phyloP scores from a whole-genome alignment of 1,139 yeast genomes.

The Martiniozyma asiatica region DNA sequence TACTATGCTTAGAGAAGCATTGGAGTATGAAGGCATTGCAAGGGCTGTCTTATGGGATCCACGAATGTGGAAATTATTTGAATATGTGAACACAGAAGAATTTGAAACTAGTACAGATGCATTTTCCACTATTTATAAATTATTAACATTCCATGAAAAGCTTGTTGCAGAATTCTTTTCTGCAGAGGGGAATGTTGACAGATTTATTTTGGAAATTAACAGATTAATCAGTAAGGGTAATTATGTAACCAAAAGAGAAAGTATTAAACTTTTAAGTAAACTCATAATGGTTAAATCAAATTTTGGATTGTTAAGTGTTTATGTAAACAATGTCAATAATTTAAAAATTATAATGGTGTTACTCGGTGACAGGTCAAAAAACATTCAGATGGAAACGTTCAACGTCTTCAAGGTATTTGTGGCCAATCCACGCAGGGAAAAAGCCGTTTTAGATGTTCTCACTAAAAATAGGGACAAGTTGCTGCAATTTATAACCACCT shows the following conservation, averaged over 20 bases:
- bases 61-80: conserved; percentile 72
- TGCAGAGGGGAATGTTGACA: conserved; percentile 30
- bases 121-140: conserved; percentile 61
- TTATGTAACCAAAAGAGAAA: conserved; percentile 88
- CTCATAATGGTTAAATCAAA: conserved; percentile 67
- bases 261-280: conserved; percentile 65
- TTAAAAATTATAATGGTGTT: conserved; percentile 77
- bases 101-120: conserved; percentile 90
- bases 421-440: conserved; percentile 86
- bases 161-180: conserved; percentile 59
- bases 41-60: conserved; percentile 40
- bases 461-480: conserved; percentile 73
- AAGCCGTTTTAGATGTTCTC: conserved; percentile 66
- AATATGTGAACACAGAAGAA: conserved; percentile 59
- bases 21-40: conserved; percentile 65
- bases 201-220: conserved; percentile 53
- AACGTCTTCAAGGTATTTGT: conserved; percentile 87
- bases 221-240: conserved; percentile 60
- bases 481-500: conserved; percentile 55
- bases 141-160: conserved; percentile 57
- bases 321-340: conserved; percentile 72
- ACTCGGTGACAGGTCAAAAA: conserved; percentile 79
- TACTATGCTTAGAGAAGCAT: conserved; percentile 72
- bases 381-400: conserved; percentile 82
- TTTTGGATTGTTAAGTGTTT: conserved; percentile 59